Base-by-base conservation (phyloP, 148 eudicot genomes). In the Arctostaphylos glauca region DNA sequence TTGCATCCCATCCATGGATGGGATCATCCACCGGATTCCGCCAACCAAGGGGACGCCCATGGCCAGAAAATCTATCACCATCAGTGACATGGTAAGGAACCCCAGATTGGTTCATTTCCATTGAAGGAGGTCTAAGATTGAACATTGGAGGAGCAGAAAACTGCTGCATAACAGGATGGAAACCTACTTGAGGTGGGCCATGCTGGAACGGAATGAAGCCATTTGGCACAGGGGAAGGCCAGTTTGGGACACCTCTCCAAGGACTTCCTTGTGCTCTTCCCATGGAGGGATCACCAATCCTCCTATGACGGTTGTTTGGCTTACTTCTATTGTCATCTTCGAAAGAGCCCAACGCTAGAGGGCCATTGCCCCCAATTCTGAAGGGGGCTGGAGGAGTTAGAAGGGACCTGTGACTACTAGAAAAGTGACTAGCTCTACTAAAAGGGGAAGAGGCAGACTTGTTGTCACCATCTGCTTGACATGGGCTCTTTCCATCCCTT, bases 171-270 rank as follows among this genome's bases (percentile, higher is more conserved):
- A 91, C 87, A 0, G 98, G 91, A 82, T 91, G 98, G 84, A 92
- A 94, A 74, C 86, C 92, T 14, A 91, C 89, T 75, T 92, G 94
- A 80, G 92, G 94, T 60, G 95, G 97, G 76, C 90, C 94, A 80
- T 90, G 95, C n/a, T 91, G 95, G 83, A 90, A 96, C 67, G 99
- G 97, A 77, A 93, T 87, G 83, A 89, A 93, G 50, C 99, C 97
- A 87, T 93, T 93, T 74, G 93, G 80, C 84, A 93, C 62, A 15
- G 95, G 94, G 38, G 98, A 87, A 82, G 97, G 94, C 99, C 99
- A 96, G 80, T 83, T 94, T 66, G 92, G 97, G 77, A 88, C 88
- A 46, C 95, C 92, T 80, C 92, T 93, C 98, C 98, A 96, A 67
- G 92, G 79, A 85, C 88, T 92, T 76, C 92, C 97, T 79, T 92